A percentile compares a stretch with the other conserved stretches of the same genome.
Conservation (phyloP, 164 flowering plant genomes). For the Chimonanthus salicifolius region DNA sequence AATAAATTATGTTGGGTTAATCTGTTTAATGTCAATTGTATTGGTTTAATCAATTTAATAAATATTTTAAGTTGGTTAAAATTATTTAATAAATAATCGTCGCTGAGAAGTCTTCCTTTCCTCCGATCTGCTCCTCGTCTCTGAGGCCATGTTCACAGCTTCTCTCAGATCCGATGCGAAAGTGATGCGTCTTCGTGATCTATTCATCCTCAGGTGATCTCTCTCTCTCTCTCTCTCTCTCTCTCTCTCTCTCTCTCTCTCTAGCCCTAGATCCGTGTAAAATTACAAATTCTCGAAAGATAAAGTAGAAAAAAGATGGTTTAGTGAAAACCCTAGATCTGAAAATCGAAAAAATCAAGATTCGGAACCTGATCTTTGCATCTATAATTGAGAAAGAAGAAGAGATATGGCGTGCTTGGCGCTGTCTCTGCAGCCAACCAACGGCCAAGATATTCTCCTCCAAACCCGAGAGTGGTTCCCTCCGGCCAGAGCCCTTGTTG, state of each 20-base stretch:
- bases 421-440: constrained; percentile 76
- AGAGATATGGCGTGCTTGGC: constrained; percentile 81
- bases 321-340: neutral
- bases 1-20: no score
- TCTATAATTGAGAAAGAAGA: neutral
- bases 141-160: neutral
- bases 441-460: constrained; percentile 84
- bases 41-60: no score
- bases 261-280: neutral
- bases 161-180: neutral
- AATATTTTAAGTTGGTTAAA: no score
- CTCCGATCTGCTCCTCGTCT: neutral
- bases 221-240: neutral
- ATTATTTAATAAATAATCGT: no score
- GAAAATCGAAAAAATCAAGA: neutral
- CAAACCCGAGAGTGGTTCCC: constrained; percentile 99
- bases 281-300: no score
- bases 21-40: no score
- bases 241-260: neutral
- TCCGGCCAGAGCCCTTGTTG: constrained; percentile 85
- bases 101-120: neutral
- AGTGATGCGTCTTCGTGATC: neutral
- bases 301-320: no score
- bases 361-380: neutral
- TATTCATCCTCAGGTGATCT: neutral